phyloP scores from a whole-genome alignment of 257 asterid genomes.

The Nicotiana paniculata region DNA sequence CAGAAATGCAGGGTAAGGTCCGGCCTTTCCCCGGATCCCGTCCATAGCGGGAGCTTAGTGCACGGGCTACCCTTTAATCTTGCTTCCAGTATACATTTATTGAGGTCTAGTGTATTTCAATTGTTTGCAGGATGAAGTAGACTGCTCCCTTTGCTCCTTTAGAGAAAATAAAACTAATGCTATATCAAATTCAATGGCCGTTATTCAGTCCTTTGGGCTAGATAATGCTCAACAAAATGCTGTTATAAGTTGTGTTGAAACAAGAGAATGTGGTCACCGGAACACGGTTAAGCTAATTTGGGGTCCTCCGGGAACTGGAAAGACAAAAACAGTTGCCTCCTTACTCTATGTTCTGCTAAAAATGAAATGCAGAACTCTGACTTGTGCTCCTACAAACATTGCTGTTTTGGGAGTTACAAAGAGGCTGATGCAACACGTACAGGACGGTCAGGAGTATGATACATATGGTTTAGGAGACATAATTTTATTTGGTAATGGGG shows the following conservation, averaged over 20 bases:
- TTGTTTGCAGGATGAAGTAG: slow-evolving; percentile 20
- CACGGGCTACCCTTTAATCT: no score
- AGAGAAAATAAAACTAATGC: neutral
- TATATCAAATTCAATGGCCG: neutral
- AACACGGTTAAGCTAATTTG: slow-evolving; percentile 36
- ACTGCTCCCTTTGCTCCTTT: slow-evolving; percentile 23
- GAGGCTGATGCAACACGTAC: slow-evolving; percentile 27
- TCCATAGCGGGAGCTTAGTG: no score
- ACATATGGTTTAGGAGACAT: slow-evolving; percentile 47
- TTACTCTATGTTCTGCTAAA: slow-evolving; percentile 20
- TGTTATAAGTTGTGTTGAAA: slow-evolving; percentile 25
- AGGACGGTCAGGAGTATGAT: neutral
- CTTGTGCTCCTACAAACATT: slow-evolving; percentile 54
- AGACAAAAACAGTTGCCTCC: slow-evolving; percentile 39
- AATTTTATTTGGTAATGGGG: slow-evolving; percentile 42
- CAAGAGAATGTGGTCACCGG: slow-evolving; percentile 25
- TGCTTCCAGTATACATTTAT: no score
- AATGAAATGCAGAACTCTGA: slow-evolving; percentile 30
- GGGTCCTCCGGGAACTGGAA: slow-evolving; percentile 61
- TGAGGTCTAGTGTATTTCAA: neutral
- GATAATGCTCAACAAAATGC: slow-evolving; percentile 39
- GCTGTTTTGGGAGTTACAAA: slow-evolving; percentile 30
- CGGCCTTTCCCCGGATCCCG: no score
- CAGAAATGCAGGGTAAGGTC: no score
- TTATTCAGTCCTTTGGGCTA: slow-evolving; percentile 8